Evolutionary conservation across 805 yeast genomes (phyloP), one percentile per base, ranked within the genome.

Genomic region (Candida qinlingensis): DNA sequence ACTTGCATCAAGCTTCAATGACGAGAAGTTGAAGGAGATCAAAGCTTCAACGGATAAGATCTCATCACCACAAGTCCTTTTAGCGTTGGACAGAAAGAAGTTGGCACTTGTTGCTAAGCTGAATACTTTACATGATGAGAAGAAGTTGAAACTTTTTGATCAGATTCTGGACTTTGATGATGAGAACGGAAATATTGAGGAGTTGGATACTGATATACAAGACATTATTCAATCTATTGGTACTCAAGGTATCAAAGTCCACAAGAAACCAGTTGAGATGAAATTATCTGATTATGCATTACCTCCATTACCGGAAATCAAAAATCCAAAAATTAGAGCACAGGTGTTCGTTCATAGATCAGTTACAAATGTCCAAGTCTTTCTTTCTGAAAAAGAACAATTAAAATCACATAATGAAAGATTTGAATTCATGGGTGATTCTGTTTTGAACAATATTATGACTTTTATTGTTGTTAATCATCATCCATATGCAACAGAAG

Each of bases 371-470:
- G 79, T 77, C 54, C 77, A 78, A 52, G 63, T 77, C 5, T 79
- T 78, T 54, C 64, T 83, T 42, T 69, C 79, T n/a, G 78, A 75
- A 44, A 64, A 68, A 4, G 92, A 85, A 54, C 70, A 77, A 46
- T 69, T 85, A 28, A 69, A 74, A 45, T 70, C 82, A 2, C 91
- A 88, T 57, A 87, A 92, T 63, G 97, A 91, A 71, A 74, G 97
- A 44, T 70, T 90, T 26, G 98, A 92, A 68, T 92, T 89, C 61
- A 69, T 88, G 40, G 98, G 98, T 12, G 98, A 92, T 68, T 82
- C 97, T 1, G 77, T 89, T 25, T 69, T 92, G 50, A 86, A 87
- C 60, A 77, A 76, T 46, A 70, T 83, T n/a, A 81, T 86, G 46
- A 84, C 97, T 0, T 69, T 77, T 49, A 73, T 91, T 39, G 71